Conservation (phyloP, 345 rosid species). For the Acer campestre region DNA sequence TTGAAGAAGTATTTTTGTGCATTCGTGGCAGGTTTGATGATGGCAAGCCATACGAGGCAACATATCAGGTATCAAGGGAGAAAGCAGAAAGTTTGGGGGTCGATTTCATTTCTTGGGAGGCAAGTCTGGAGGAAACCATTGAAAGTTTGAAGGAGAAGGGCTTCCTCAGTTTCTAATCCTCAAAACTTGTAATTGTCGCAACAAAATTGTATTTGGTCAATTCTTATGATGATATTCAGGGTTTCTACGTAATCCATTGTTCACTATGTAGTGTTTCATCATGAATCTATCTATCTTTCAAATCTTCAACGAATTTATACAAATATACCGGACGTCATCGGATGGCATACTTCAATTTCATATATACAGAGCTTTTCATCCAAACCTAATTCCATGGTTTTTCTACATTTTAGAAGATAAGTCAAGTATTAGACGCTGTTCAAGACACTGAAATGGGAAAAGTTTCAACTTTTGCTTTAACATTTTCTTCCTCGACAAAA, state of each 20-base stretch:
- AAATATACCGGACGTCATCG: too few species aligned
- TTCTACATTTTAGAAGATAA: too few species aligned
- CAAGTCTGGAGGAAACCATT: conserved; percentile 55
- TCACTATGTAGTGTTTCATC: too few species aligned
- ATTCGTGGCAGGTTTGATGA: conserved; percentile 41
- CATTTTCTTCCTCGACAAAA: background rate
- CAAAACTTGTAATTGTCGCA: too few species aligned
- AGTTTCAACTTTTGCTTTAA: background rate
- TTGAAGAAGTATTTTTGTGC: background rate
- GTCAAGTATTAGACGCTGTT: too few species aligned
- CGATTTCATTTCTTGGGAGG: conserved; percentile 54
- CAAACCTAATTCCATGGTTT: background rate
- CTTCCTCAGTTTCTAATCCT: conserved; percentile 23
- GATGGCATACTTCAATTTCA: too few species aligned
- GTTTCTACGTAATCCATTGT: too few species aligned
- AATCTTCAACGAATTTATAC: too few species aligned
- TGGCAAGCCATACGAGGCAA: conserved; percentile 26
- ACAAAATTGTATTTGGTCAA: too few species aligned
- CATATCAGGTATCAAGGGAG: conserved; percentile 47
- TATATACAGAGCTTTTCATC: background rate
- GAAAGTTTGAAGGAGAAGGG: conserved; percentile 62
- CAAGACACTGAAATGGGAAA: background rate
- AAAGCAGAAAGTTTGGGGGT: conserved; percentile 53
- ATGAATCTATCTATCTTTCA: too few species aligned
- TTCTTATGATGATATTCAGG: too few species aligned